Base-by-base conservation (phyloP, 2,329 filamentous ascomycete species). In the Talaromyces verruculosus region DNA sequence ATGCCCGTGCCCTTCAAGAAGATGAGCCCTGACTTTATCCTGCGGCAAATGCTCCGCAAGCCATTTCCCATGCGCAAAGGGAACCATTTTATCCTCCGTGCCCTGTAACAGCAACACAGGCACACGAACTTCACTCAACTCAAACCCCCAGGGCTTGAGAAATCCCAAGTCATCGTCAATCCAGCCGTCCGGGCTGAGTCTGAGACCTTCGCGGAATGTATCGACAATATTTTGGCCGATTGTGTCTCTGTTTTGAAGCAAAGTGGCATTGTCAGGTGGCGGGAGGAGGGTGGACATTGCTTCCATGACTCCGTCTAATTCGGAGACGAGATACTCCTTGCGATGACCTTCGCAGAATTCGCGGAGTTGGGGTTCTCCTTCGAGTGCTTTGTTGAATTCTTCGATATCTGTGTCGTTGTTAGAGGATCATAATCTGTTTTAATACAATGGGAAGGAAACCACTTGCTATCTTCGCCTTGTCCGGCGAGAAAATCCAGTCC, bases 61-160 rank as follows among this genome's bases (percentile, higher is more conserved):
- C 62, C 62, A 64, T 25, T 58, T 43, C n/a, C 62, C 62, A 45
- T 64, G 62, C 28, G 51, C 62, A 58, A 45, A 64, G 6, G 62
- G 62, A 10, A 64, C 62, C 62, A 64, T 64, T 35, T 58, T 64
- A 28, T 64, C 62, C 35, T 58, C 37, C 15, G 53, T 57, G 8
- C 62, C 61, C 53, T 64, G 62, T 2, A 35, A 33, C 5, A 64
- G 5, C n/a, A 64, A n/a, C 17, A 64, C 39, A 25, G 62, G 62
- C 3, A 64, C 62, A 15, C 49, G 49, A 30, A 64, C 41, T 58
- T 64, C 62, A 49, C 62, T 64, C 51, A 64, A 19, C 11, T 64
- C 51, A 35, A 57, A 64, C 0, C 62, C 62, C 62, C 62, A 64
- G 5, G 51, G 28, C 19, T 58, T 10, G 8, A 49, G 3, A 1